Evolutionary conservation across 2,329 filamentous ascomycete species (phyloP).

Genomic region (Neoscytalidium dimidiatum): DNA sequence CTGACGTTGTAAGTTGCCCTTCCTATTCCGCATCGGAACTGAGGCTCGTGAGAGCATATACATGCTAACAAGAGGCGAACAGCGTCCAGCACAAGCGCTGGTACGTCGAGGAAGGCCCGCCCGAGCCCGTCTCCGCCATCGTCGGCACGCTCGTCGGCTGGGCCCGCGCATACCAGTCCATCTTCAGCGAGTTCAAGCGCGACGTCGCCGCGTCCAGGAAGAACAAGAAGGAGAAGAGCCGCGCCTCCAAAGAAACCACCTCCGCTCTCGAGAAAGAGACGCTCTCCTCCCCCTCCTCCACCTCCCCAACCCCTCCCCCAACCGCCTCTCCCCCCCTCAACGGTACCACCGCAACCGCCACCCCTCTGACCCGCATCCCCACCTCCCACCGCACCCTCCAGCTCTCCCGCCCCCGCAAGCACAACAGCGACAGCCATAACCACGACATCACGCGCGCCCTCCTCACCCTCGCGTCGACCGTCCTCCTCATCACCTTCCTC

Average conservation of each 20-base stretch:
- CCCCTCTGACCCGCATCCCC: not conserved
- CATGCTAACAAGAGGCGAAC: not conserved
- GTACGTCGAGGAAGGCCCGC: slow-evolving; percentile 3
- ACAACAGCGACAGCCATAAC: not conserved
- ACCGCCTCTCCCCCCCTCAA: not conserved
- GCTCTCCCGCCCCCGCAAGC: not conserved
- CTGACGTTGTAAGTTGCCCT: not conserved
- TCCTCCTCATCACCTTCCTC: not conserved
- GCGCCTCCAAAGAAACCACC: no score
- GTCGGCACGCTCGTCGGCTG: not conserved
- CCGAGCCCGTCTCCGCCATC: not conserved
- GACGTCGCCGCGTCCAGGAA: no score
- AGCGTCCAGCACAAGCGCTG: not conserved
- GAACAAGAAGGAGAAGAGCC: no score
- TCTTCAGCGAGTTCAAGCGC: not conserved
- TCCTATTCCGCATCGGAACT: not conserved
- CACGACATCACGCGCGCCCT: not conserved
- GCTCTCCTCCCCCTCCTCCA: not conserved
- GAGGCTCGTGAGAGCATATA: not conserved
- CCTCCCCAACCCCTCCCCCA: not conserved
- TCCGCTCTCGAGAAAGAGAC: no score
- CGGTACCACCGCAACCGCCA: not conserved
- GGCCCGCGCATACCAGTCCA: not conserved
- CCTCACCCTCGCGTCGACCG: not conserved
- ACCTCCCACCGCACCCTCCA: not conserved